phyloP scores from a whole-genome alignment of 1,284 basidiomycete species.

The Naganishia albida region DNA sequence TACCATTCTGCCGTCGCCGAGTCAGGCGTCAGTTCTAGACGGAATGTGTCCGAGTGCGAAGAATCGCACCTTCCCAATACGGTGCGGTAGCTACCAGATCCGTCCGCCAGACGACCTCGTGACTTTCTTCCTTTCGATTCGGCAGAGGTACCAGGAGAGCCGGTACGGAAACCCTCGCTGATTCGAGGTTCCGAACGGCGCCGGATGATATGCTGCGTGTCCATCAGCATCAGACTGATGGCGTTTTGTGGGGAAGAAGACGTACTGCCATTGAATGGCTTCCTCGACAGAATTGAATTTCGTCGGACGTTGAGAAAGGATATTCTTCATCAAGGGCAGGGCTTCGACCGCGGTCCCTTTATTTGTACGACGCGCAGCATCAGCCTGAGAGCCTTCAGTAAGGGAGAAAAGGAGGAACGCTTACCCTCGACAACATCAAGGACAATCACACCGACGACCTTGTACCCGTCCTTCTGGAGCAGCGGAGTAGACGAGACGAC shows the following conservation, averaged over 20 bases:
- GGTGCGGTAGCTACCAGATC: constrained; percentile 80
- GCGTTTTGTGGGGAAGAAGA: constrained; percentile 35
- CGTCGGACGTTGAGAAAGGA: constrained; percentile 80
- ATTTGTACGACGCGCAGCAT: constrained; percentile 25
- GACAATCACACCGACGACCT: constrained; percentile 78
- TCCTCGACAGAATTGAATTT: constrained; percentile 80
- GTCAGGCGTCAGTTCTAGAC: constrained; percentile 3
- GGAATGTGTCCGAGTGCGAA: constrained; percentile 32
- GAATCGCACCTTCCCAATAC: constrained; percentile 85
- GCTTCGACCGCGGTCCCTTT: constrained; percentile 95
- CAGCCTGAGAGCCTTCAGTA: background rate
- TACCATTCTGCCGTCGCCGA: constrained; percentile 74
- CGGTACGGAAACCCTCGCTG: constrained; percentile 83
- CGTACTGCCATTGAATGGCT: constrained; percentile 94
- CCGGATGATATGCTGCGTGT: constrained; percentile 67
- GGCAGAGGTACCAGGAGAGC: constrained; percentile 64
- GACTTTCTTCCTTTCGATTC: constrained; percentile 50
- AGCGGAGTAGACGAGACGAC: constrained; percentile 69
- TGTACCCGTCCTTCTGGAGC: constrained; percentile 68
- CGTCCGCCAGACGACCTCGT: constrained; percentile 70
- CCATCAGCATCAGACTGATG: background rate
- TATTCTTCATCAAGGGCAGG: constrained; percentile 81
- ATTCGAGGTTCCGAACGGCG: constrained; percentile 73
- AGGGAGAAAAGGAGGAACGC: constrained; percentile 24
- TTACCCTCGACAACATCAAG: constrained; percentile 94